Base-by-base conservation (phyloP, 768 basidiomycete genomes). In the Mycena capillaripes region DNA sequence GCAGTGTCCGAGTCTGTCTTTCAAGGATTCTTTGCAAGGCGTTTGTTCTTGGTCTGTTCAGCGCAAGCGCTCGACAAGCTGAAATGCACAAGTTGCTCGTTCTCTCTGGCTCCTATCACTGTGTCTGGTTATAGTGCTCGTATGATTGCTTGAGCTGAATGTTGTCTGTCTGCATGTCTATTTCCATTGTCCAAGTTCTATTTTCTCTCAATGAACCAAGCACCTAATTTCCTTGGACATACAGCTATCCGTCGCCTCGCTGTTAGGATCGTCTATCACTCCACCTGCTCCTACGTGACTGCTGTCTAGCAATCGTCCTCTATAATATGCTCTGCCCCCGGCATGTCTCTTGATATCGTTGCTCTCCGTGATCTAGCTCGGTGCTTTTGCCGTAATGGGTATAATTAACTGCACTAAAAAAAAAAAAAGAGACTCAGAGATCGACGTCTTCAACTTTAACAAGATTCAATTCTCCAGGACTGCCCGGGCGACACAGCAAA, bases 311-410 rank as follows among this genome's bases (percentile, higher is more conserved):
- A 72, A 72, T 21, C 76, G 66, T 21, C 66, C 30, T 64, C 65
- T 23, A 57, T 68, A 11, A 68, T 75, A 21, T 53, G 67, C 52
- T 73, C 76, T 25, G 56, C 75, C 23, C 76, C 67, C 40, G 76
- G 73, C 48, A 76, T 76, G 40, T 56, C 77, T n/a, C 53, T 66
- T 9, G 77, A n/a, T 77, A 3, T 81, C 77, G 61, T 30, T 79
- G 21, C 74, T 81, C 25, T 77, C 75, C n/a, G 55, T 76, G 38
- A 69, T 76, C 36, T 81, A 79, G 79, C 59, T 80, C 4, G 76
- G 73, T 52, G 77, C 78, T 6, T 80, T 79, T 65, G 67, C 79
- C 29, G 75, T 78, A 27, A 80, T 82, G 78, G 70, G 76, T 50
- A 48, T 79, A 46, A 72, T 82, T 32, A 25, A 57, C 59, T 56